Conservation (phyloP, 768 basidiomycete genomes). For the Calocybe indica region DNA sequence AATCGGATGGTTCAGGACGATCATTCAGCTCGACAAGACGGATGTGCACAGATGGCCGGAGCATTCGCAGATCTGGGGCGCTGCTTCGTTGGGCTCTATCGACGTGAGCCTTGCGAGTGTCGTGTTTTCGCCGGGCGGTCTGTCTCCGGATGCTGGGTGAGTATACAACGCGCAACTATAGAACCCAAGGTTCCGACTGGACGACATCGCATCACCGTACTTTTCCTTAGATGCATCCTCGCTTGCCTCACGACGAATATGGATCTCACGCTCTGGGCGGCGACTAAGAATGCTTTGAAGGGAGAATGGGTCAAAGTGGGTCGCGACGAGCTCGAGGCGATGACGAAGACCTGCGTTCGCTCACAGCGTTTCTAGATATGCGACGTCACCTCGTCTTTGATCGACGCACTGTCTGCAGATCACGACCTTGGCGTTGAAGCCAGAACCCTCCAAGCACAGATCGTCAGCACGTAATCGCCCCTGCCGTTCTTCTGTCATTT, state of each 20-base stretch:
- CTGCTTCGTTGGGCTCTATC: constrained; percentile 66
- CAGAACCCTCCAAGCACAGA: constrained; percentile 46
- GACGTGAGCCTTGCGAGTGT: constrained; percentile 54
- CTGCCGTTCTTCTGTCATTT: neutral
- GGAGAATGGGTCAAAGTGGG: constrained; percentile 68
- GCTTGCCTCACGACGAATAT: constrained; percentile 69
- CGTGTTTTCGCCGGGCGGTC: constrained; percentile 61
- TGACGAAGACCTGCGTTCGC: neutral
- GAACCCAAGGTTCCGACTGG: neutral
- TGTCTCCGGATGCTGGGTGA: constrained; percentile 58
- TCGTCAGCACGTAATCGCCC: constrained; percentile 37
- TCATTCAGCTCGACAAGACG: constrained; percentile 54
- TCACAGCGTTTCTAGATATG: constrained; percentile 32
- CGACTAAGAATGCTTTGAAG: constrained; percentile 60
- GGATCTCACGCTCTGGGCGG: constrained; percentile 66
- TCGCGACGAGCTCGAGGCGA: neutral
- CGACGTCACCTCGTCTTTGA: constrained; percentile 49
- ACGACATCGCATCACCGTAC: neutral
- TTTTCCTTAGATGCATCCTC: constrained; percentile 50
- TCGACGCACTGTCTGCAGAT: constrained; percentile 22
- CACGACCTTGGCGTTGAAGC: constrained; percentile 7
- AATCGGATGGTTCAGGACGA: constrained; percentile 68
- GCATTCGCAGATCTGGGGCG: constrained; percentile 56
- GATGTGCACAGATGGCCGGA: constrained; percentile 40
- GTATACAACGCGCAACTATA: constrained; percentile 2